Percentiles rank a stretch among this genome's conserved stretches.
Conservation (phyloP, 805 yeast species). For the Nakazawaea populi region DNA sequence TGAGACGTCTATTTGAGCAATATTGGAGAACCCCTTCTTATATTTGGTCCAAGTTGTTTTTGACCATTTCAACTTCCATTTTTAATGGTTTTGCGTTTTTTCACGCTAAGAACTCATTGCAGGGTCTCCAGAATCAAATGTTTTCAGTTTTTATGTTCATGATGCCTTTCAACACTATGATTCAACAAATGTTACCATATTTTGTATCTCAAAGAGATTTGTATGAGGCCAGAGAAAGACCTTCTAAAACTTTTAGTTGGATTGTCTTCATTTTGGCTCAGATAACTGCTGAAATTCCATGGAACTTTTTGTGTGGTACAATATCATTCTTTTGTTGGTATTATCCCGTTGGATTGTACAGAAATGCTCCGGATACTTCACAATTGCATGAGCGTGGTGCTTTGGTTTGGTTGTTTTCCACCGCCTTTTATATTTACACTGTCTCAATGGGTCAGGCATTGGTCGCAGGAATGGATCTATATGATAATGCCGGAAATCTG, state of each 20-base stretch:
- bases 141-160: conserved; percentile 41
- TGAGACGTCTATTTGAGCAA: conserved; percentile 32
- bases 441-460: conserved; percentile 34
- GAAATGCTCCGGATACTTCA: conserved; percentile 17
- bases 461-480: conserved; percentile 19
- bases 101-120: conserved; percentile 13
- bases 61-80: conserved; percentile 40
- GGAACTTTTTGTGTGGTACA: conserved; percentile 12
- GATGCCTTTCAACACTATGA: conserved; percentile 32
- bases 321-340: conserved; percentile 39
- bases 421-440: conserved; percentile 25
- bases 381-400: neutral
- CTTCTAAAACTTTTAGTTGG: conserved; percentile 39
- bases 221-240: conserved; percentile 38
- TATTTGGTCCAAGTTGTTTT: conserved; percentile 33
- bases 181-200: conserved; percentile 21
- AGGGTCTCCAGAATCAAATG: conserved; percentile 29
- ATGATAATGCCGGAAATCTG: conserved; percentile 7
- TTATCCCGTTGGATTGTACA: conserved; percentile 22
- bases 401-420: conserved; percentile 36
- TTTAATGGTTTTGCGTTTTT: conserved; percentile 55
- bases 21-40: conserved; percentile 37
- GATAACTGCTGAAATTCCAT: conserved; percentile 39
- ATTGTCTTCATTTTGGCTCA: conserved; percentile 33
- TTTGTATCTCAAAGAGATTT: conserved; percentile 34